Conservation (phyloP, 2,329 filamentous ascomycete genomes). For the Aureobasidium mangrovei region DNA sequence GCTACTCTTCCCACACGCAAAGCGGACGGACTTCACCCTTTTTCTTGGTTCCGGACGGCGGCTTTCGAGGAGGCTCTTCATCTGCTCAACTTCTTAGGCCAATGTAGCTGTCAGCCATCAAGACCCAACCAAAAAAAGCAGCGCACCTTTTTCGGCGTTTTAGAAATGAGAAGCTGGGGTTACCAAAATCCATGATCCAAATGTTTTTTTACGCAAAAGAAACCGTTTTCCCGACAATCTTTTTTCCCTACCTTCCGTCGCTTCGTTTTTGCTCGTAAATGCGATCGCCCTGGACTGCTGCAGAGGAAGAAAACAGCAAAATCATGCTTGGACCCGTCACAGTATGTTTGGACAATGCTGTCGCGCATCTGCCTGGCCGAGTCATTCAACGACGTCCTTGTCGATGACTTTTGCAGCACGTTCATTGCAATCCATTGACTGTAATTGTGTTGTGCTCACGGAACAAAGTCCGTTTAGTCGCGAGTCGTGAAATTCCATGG, state of each 20-base stretch:
- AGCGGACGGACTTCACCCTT: not conserved
- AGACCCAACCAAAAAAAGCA: slow-evolving; percentile 5
- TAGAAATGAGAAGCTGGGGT: slow-evolving; percentile 8
- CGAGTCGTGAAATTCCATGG: not conserved
- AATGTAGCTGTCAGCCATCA: slow-evolving; percentile 4
- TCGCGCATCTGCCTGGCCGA: no score
- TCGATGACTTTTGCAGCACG: not conserved
- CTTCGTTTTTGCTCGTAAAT: no score
- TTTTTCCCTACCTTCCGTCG: not conserved
- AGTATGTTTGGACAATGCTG: no score
- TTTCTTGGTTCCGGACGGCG: slow-evolving; percentile 10
- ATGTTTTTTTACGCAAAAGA: slow-evolving; percentile 6
- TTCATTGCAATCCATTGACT: not conserved
- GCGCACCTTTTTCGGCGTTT: slow-evolving; percentile 10
- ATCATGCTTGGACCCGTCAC: no score
- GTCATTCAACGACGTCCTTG: no score
- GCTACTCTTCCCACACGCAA: not conserved
- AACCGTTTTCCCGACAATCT: not conserved
- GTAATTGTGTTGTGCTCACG: not conserved
- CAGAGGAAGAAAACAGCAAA: no score
- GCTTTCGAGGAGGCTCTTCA: slow-evolving; percentile 8
- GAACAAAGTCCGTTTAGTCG: not conserved
- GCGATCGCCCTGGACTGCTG: no score
- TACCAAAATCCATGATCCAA: slow-evolving; percentile 1
- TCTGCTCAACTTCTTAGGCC: slow-evolving; percentile 1